Percentiles rank a stretch among this genome's conserved stretches.
phyloP scores from a whole-genome alignment of 345 rosid genomes.

The Corchorus olitorius region DNA sequence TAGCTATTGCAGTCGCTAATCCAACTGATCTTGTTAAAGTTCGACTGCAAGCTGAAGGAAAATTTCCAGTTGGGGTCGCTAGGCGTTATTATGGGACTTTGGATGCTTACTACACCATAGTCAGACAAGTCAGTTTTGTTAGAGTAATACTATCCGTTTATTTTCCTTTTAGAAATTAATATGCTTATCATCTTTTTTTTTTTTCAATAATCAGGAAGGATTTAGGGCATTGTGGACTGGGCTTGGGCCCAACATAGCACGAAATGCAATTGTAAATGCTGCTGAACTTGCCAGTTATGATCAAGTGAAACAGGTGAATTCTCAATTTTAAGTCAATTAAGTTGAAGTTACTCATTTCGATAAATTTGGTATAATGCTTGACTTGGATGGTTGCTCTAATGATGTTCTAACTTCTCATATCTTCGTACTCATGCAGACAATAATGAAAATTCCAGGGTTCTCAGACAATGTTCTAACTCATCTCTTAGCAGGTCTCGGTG shows the following conservation, averaged over 20 bases:
- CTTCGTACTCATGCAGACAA: slow-evolving; percentile 75
- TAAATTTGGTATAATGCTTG: neutral
- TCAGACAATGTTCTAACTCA: slow-evolving; percentile 78
- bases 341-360: neutral
- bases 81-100: slow-evolving; percentile 90
- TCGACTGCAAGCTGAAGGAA: slow-evolving; percentile 94
- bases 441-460: slow-evolving; percentile 95
- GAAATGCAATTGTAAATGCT: slow-evolving; percentile 95
- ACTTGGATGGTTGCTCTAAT: slow-evolving; percentile 15
- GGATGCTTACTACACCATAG: slow-evolving; percentile 78
- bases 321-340: neutral
- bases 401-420: slow-evolving; percentile 48
- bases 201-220: slow-evolving; percentile 62
- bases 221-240: slow-evolving; percentile 90
- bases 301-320: slow-evolving; percentile 73
- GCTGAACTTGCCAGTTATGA: slow-evolving; percentile 99
- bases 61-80: slow-evolving; percentile 79
- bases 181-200: neutral
- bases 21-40: slow-evolving; percentile 98
- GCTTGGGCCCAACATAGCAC: slow-evolving; percentile 91
- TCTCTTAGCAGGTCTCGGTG: slow-evolving; percentile 87
- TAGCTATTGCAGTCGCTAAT: slow-evolving; percentile 88
- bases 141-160: neutral
- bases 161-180: slow-evolving; percentile 2
- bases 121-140: slow-evolving; percentile 60